Evolutionary conservation across 176 grass and related monocot species (phyloP), one percentile per base, ranked within the genome.

Genomic region (Lolium rigidum): DNA sequence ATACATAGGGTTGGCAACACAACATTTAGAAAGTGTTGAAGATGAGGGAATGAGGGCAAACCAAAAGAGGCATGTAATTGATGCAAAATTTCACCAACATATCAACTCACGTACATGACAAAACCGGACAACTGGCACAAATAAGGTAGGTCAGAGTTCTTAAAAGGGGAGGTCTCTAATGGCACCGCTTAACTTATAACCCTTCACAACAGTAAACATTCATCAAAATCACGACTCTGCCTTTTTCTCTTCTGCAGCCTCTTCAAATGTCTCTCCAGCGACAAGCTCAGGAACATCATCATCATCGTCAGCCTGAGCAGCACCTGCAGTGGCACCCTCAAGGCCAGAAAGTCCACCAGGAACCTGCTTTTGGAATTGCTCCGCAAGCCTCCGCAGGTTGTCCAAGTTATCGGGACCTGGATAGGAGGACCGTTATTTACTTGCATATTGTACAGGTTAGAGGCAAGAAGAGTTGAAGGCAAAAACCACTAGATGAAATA

Each of bases 361-460:
- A 67, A 69, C 90, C 80, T 96, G 93, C 94, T 91, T 95, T 85
- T 98, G 94, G 82, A 96, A 94, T 78, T 98, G 94, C 84, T 95
- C 97, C 0, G 97, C 97, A 67, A 98, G 86, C 88, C 89, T 91
- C 90, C 88, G 70, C 59, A 98, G 85, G 89, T 98, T 98, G 69
- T 98, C 93, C 76, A 98, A 88, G 85, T 96, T 98, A 84, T 98
- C 97, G 67, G 97, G 94, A n/a, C 97, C 97, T 98, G 76, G 66
- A 84, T 15, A 71, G 22, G 38, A 87, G 12, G 80, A 31, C 78
- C 11, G 38, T 69, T 66, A 37, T 16, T 66, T 61, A 4, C n/a
- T 52, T 12, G 37, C 79, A 54, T 20, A 70, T 24, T 35, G 31
- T 35, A 35, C 31, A 35, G 31, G 31, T n/a, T 35, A 35, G 31